A percentile compares a stretch with the other conserved stretches of the same genome.
These are phyloP conservation scores for Aspergillus tubingensis DNA, from an alignment of 2,329 filamentous ascomycete species.

Conservation along the genomic window DNA sequence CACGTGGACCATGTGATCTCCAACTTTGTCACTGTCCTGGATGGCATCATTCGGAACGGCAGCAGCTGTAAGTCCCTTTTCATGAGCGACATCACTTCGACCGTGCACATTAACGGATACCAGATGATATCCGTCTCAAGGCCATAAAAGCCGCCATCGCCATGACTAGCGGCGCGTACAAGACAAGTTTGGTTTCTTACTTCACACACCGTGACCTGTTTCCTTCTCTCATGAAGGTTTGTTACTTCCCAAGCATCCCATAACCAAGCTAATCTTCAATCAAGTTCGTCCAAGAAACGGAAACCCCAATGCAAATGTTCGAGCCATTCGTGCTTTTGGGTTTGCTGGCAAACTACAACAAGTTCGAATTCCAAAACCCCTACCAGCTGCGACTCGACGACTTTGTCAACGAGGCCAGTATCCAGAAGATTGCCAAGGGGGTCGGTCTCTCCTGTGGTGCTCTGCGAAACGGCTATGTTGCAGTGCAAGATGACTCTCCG, in stretches of 20 bases:
- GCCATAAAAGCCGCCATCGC: constrained; percentile 80
- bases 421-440: constrained; percentile 76
- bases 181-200: constrained; percentile 90
- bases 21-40: constrained; percentile 81
- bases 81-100: not conserved
- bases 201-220: constrained; percentile 94
- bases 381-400: constrained; percentile 90
- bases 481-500: constrained; percentile 84
- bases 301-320: constrained; percentile 63
- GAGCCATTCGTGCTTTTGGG: constrained; percentile 82
- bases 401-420: constrained; percentile 89
- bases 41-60: constrained; percentile 78
- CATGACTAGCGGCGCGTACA: constrained; percentile 89
- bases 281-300: constrained; percentile 79
- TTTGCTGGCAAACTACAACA: constrained; percentile 95
- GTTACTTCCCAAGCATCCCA: constrained; percentile 13
- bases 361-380: constrained; percentile 97
- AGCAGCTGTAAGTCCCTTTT: constrained; percentile 59
- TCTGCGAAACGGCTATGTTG: constrained; percentile 74
- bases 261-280: constrained; percentile 15
- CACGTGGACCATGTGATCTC: constrained; percentile 83
- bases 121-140: constrained; percentile 74
- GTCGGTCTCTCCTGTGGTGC: constrained; percentile 71
- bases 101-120: constrained; percentile 7
- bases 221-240: constrained; percentile 88